Conservation (phyloP, 1,284 basidiomycete species). For the Moesziomyces antarcticus region DNA sequence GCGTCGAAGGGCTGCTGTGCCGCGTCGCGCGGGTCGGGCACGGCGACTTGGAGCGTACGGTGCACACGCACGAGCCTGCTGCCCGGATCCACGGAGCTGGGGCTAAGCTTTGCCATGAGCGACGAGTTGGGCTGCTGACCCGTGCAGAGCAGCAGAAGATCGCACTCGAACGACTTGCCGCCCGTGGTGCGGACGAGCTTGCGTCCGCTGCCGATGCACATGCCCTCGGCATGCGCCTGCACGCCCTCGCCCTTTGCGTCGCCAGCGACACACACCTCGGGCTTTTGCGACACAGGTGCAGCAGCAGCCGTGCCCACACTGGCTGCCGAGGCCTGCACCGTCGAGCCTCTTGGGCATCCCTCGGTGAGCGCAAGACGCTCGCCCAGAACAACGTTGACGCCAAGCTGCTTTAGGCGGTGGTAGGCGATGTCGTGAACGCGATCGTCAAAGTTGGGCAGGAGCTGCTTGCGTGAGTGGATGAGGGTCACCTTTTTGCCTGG, state of each 20-base stretch:
- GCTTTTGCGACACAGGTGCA: not conserved
- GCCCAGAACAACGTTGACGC: slow-evolving; percentile 64
- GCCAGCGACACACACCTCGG: slow-evolving; percentile 37
- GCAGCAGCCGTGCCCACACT: slow-evolving; percentile 5
- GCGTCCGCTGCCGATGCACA: slow-evolving; percentile 51
- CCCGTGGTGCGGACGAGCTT: slow-evolving; percentile 63
- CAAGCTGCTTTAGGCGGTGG: slow-evolving; percentile 55
- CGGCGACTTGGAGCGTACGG: slow-evolving; percentile 60
- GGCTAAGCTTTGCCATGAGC: slow-evolving; percentile 61
- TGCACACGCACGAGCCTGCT: slow-evolving; percentile 59
- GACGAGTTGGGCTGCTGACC: slow-evolving; percentile 66
- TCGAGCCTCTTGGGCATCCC: slow-evolving; percentile 62
- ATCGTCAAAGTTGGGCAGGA: slow-evolving; percentile 65
- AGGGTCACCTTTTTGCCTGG: slow-evolving; percentile 59
- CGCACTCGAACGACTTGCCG: slow-evolving; percentile 61
- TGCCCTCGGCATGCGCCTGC: slow-evolving; percentile 47
- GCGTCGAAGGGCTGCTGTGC: slow-evolving; percentile 57
- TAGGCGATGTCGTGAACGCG: slow-evolving; percentile 60
- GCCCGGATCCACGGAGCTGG: slow-evolving; percentile 57
- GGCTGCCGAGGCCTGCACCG: slow-evolving; percentile 34
- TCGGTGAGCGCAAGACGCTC: slow-evolving; percentile 63
- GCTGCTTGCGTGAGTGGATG: slow-evolving; percentile 63
- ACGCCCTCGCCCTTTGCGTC: slow-evolving; percentile 53
- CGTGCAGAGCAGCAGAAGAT: slow-evolving; percentile 65
- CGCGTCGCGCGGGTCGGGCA: slow-evolving; percentile 54